These are phyloP conservation scores for Herpetospermum pedunculosum DNA, from an alignment of 306 rosid genomes.

Conservation along the genomic window DNA sequence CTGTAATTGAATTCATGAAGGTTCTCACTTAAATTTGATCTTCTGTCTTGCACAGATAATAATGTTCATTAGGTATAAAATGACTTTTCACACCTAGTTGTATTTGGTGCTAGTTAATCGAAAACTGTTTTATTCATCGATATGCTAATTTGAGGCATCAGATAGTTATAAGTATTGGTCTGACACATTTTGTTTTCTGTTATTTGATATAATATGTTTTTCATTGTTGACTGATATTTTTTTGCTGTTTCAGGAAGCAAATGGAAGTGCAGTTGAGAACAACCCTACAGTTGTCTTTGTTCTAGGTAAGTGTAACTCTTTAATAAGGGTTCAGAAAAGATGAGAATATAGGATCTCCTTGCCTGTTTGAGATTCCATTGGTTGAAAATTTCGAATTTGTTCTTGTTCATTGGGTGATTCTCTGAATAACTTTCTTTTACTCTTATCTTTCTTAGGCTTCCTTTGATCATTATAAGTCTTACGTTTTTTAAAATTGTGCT, in stretches of 20 bases:
- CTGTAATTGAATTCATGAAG: neutral
- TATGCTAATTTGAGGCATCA: neutral
- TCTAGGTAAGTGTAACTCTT: constrained; percentile 37
- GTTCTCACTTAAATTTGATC: neutral
- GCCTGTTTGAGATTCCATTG: neutral
- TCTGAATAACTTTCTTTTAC: neutral
- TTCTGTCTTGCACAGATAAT: neutral
- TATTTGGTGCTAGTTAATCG: neutral
- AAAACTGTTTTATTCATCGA: neutral
- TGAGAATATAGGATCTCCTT: neutral
- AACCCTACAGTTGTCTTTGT: constrained; percentile 61
- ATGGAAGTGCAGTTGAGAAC: constrained; percentile 35
- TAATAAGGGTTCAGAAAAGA: neutral
- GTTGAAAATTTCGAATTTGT: neutral
- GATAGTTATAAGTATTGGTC: neutral
- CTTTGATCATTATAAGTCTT: too few relatives aligned
- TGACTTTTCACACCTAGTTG: neutral
- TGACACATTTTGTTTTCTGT: neutral
- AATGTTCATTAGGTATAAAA: neutral
- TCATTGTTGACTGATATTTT: neutral
- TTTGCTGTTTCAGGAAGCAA: constrained; percentile 30
- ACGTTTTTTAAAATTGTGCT: too few relatives aligned
- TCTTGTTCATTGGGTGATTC: neutral
- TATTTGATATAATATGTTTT: neutral
- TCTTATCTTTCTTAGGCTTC: too few relatives aligned